These are phyloP conservation scores for Colletotrichum australisinense DNA, from an alignment of 2,329 filamentous ascomycete genomes.

Conservation along the genomic window DNA sequence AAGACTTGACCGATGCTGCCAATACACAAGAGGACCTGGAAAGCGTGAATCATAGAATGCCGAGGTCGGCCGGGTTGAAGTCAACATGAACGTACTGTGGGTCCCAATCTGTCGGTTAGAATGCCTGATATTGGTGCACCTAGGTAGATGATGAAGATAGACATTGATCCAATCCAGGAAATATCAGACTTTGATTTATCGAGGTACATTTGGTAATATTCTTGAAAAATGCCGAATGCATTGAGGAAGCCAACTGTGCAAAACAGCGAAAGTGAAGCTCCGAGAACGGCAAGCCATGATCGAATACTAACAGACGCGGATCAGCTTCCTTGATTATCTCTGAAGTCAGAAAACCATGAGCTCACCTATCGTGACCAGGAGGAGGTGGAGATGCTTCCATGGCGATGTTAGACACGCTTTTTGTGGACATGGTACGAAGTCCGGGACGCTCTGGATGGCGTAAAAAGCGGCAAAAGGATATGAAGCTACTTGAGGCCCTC, in stretches of 20 bases:
- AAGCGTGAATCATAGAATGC: conserved; percentile 50
- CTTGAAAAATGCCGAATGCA: conserved; percentile 56
- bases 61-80: conserved; percentile 49
- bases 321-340: background rate
- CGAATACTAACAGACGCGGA: background rate
- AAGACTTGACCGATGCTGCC: conserved; percentile 52
- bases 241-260: conserved; percentile 46
- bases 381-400: conserved; percentile 15
- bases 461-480: no score
- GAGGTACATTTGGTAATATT: conserved; percentile 56
- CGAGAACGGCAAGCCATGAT: conserved; percentile 39
- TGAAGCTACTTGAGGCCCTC: no score
- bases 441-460: no score
- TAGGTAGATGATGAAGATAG: conserved; percentile 56
- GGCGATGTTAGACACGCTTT: no score
- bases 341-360: background rate
- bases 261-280: conserved; percentile 38
- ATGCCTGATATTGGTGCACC: conserved; percentile 44
- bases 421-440: no score
- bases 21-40: conserved; percentile 57
- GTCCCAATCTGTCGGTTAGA: conserved; percentile 52
- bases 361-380: conserved; percentile 15
- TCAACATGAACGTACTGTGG: conserved; percentile 42
- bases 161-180: conserved; percentile 59
- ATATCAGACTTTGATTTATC: conserved; percentile 40